Evolutionary conservation across 78 protist genomes (phyloP), one percentile per base, ranked within the genome.

Genomic region (Salpingoeca rosetta): DNA sequence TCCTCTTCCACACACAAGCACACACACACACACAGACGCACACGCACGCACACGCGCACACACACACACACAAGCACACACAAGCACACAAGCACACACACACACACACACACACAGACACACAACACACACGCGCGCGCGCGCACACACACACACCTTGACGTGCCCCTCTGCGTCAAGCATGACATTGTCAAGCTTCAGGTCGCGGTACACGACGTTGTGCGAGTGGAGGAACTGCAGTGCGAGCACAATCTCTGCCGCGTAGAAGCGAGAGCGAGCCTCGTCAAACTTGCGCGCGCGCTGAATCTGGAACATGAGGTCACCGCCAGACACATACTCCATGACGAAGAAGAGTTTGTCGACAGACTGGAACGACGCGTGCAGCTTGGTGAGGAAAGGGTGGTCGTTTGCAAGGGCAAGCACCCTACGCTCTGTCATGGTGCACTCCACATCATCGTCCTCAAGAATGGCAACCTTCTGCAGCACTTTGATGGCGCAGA

Each of bases 181-280:
- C 43, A 96, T 85, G 0, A 96, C 86, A 76, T 95, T 95, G 80
- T 95, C 98, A 0, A 94, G 93, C 84, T 95, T 95, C 42, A 95
- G 85, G 72, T 95, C 98, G 57, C 98, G 81, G 73, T 96, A 92
- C 42, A 94, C 87, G 31, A 94, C 84, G 41, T 90, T 92, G 56
- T 78, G 88, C 44, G 77, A 78, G 83, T 96, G 98, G 28, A 96
- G 89, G 73, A 90, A 93, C 0, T 86, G 94, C 41, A 96, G 77
- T 0, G 98, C 98, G n/a, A 91, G 83, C 75, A 91, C 91, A 1
- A 96, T 86, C 84, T 96, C 96, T 0, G 96, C 88, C 25, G 90
- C 87, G 87, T 96, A 96, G 75, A 96, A 96, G 1, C 91, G 83
- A 0, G 97, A 93, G 1, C 91, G 84, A 17, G 82, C 90, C 38